Evolutionary conservation across 2,329 filamentous ascomycete species (phyloP), one percentile per base, ranked within the genome.

Genomic region (Sporothrix phasma): DNA sequence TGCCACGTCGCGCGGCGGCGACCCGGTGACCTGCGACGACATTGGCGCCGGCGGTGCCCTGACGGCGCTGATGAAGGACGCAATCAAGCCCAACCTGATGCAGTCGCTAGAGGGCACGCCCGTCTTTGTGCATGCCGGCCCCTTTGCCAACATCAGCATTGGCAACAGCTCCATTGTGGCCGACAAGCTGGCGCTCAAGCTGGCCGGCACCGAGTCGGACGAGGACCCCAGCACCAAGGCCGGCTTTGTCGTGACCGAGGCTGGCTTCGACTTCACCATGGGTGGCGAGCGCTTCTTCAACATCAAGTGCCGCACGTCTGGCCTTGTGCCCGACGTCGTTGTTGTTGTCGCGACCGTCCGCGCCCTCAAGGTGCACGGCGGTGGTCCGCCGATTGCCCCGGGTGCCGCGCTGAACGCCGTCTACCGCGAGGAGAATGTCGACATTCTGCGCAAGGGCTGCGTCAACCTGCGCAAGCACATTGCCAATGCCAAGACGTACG

Each of bases 261-360:
- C 94, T 62, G 94, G 94, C 10, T 99, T 99, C 76, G 94, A 99
- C 77, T 99, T 99, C 79, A 97, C 94, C 71, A 99, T 99, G 94
- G 94, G 94, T 68, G 94, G 94, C 68, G 94, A 99, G 82, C 89
- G 94, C 61, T 99, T 99, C 83, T 97, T 99, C 86, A 97, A 99
- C 81, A 97, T 99, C 82, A 99, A 99, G 83, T 97, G 94, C 79
- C 89, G 94, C 66, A 89, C 92, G 10, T 97, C 93, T 5, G 93
- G 93, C 26, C 87, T 99, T 53, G 85, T 91, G 2, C 94, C 94
- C 1, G 94, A 99, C 72, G 90, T 92, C 1, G 92, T 96, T 6
- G 91, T 99, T 51, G 87, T 99, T 65, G 94, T 99, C 43, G 93
- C 94, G 26, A 99, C 94, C 2, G 90, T 99, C 53, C 88, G 94